Percentiles rank a stretch among this genome's conserved stretches.
phyloP scores from a whole-genome alignment of 805 yeast genomes.

The Candida saitoana region DNA sequence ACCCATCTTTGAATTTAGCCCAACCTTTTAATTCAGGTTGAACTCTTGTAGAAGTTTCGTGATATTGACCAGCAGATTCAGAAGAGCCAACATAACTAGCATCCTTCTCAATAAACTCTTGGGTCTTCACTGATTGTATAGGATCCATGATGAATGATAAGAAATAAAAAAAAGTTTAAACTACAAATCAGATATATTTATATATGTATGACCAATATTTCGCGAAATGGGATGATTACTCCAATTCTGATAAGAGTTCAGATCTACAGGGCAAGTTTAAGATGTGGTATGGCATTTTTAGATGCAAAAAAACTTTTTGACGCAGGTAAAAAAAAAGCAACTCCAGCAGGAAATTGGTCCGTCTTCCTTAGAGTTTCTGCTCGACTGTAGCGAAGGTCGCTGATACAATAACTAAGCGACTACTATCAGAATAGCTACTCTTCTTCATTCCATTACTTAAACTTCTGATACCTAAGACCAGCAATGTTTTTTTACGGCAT shows the following conservation, averaged over 20 bases:
- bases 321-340: not conserved
- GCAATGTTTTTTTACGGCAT: too few relatives aligned
- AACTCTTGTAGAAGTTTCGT: slow-evolving; percentile 10
- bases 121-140: not conserved
- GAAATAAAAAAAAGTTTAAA: too few relatives aligned
- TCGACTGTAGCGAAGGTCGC: too few relatives aligned
- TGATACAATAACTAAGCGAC: too few relatives aligned
- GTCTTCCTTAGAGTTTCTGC: too few relatives aligned
- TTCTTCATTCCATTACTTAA: too few relatives aligned
- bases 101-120: not conserved
- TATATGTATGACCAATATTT: not conserved
- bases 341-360: not conserved
- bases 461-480: too few relatives aligned
- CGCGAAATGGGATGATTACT: not conserved
- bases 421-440: too few relatives aligned
- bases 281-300: slow-evolving; percentile 1
- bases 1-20: slow-evolving; percentile 27
- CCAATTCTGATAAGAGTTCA: not conserved
- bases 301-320: not conserved
- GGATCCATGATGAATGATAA: not conserved
- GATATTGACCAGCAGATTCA: slow-evolving; percentile 3
- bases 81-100: not conserved
- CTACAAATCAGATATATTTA: not conserved
- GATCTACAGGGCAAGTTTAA: not conserved
- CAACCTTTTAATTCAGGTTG: slow-evolving; percentile 14